Percentiles rank a stretch among this genome's conserved stretches.
Conservation (phyloP, 495 filamentous ascomycete species). For the Choiromyces venosus region DNA sequence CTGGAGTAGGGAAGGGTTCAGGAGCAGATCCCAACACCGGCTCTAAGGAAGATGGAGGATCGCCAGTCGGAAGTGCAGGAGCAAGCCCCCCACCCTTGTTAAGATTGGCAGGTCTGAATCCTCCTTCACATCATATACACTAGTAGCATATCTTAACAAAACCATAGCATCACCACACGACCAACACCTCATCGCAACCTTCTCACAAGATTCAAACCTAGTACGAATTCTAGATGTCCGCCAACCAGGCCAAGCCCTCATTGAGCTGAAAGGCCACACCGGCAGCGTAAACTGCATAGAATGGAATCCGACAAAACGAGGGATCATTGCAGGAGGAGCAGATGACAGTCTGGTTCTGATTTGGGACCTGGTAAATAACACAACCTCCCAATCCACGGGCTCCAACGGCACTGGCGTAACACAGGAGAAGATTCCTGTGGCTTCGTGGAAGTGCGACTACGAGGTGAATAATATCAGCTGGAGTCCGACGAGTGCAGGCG, state of each 20-base stretch:
- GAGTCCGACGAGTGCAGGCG: slow-evolving; percentile 66
- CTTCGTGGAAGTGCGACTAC: slow-evolving; percentile 90
- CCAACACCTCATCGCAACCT: slow-evolving; percentile 89
- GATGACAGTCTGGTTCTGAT: slow-evolving; percentile 87
- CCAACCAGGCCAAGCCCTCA: slow-evolving; percentile 88
- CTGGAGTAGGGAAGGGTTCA: slow-evolving; percentile 50
- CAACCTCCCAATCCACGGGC: slow-evolving; percentile 51
- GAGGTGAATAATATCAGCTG: slow-evolving; percentile 94
- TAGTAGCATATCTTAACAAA: background rate
- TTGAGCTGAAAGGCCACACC: slow-evolving; percentile 89
- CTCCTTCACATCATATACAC: background rate
- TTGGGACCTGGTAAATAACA: slow-evolving; percentile 79
- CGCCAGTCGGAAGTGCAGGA: slow-evolving; percentile 25
- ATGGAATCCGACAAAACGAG: slow-evolving; percentile 84
- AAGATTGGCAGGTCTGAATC: slow-evolving; percentile 62
- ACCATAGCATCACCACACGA: slow-evolving; percentile 79
- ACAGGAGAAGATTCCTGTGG: slow-evolving; percentile 63
- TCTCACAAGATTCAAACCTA: slow-evolving; percentile 85
- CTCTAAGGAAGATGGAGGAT: slow-evolving; percentile 71
- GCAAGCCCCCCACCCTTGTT: slow-evolving; percentile 67
- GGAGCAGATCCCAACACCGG: slow-evolving; percentile 13
- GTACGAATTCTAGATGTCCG: slow-evolving; percentile 95
- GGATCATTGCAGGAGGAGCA: slow-evolving; percentile 82
- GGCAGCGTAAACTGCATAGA: slow-evolving; percentile 85
- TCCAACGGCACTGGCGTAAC: slow-evolving; percentile 52